A percentile compares a stretch with the other conserved stretches of the same genome.
phyloP scores from a whole-genome alignment of 768 basidiomycete species.

The Lentinus tigrinus region DNA sequence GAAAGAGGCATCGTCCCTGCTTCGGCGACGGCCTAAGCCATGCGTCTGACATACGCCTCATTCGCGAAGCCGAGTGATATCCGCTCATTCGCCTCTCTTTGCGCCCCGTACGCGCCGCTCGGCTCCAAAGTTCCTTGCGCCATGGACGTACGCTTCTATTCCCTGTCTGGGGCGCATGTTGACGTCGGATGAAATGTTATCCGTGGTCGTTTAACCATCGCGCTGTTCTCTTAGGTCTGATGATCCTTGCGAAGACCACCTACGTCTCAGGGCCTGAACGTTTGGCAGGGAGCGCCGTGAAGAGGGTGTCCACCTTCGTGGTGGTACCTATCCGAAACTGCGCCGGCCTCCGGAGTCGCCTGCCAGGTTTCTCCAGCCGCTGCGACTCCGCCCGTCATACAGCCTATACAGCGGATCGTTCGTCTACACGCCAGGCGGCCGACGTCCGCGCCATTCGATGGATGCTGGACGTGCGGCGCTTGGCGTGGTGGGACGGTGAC shows the following conservation, averaged over 20 bases:
- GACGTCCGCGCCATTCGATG: conserved; percentile 6
- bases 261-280: background rate
- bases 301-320: too few species aligned
- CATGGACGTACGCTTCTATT: background rate
- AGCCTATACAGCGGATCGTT: background rate
- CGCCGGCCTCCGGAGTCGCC: background rate
- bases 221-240: background rate
- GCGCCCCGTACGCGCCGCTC: background rate
- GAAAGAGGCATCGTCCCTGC: background rate
- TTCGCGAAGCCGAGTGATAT: background rate
- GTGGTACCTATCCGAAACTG: background rate
- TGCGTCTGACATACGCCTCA: background rate
- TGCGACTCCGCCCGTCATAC: background rate
- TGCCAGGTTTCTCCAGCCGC: background rate
- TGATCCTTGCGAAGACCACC: background rate
- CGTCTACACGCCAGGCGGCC: conserved; percentile 6
- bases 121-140: background rate
- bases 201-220: background rate
- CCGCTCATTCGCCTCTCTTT: background rate
- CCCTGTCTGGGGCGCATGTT: background rate
- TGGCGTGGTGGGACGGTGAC: conserved; percentile 5
- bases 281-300: too few species aligned
- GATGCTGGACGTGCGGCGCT: background rate
- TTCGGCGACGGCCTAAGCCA: background rate
- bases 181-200: background rate